Percentiles rank a stretch among this genome's conserved stretches.
Evolutionary conservation across 805 yeast species (phyloP).

Genomic region (Candida maesae): DNA sequence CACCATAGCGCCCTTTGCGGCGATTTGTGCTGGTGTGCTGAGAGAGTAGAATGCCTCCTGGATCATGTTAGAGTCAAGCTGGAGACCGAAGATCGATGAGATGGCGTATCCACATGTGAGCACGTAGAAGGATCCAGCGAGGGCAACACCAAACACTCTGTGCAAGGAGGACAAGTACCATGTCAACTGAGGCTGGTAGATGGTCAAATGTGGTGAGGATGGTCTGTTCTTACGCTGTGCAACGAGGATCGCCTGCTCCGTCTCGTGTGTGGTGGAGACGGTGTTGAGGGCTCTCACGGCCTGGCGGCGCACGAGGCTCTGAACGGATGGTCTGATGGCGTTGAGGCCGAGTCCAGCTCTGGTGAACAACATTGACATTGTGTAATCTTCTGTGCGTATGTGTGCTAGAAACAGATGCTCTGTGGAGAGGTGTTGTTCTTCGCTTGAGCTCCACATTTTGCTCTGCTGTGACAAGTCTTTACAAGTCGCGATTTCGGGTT

Average conservation of each 20-base stretch:
- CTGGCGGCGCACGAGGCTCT: constrained; percentile 12
- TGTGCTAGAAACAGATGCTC: too few species aligned
- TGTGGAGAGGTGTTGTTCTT: neutral
- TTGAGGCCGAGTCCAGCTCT: constrained; percentile 12
- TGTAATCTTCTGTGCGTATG: too few species aligned
- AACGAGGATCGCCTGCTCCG: constrained; percentile 65
- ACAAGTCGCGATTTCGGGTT: too few species aligned
- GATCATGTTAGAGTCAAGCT: constrained; percentile 32
- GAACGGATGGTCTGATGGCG: constrained; percentile 10
- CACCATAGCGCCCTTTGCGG: constrained; percentile 66
- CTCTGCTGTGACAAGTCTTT: too few species aligned
- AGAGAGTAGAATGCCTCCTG: constrained; percentile 43
- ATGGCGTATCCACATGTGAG: constrained; percentile 74
- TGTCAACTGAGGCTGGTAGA: constrained; percentile 90
- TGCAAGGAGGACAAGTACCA: constrained; percentile 77
- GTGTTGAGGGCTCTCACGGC: constrained; percentile 29
- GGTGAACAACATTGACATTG: constrained; percentile 9
- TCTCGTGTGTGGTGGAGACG: constrained; percentile 51
- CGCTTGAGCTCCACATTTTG: neutral
- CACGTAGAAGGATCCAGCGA: constrained; percentile 77
- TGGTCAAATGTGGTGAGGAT: constrained; percentile 81
- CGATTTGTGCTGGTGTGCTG: constrained; percentile 59
- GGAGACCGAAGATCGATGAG: constrained; percentile 57
- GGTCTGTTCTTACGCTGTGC: constrained; percentile 89
- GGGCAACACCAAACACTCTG: constrained; percentile 81